Evolutionary conservation across 306 rosid species (phyloP), one percentile per base, ranked within the genome.

Genomic region (Medicago ruthenica): DNA sequence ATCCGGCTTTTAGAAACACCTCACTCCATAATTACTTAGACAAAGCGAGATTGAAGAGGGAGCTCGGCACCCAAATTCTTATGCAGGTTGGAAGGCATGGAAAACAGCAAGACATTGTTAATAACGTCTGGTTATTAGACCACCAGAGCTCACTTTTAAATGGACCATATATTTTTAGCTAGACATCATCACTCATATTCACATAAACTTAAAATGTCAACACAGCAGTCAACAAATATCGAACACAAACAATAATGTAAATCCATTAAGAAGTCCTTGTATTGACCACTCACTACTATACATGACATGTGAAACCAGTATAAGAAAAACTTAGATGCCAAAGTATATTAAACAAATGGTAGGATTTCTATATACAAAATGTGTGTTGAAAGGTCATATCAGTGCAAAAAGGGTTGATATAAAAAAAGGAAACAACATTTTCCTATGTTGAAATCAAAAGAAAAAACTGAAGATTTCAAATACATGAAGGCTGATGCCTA

Each of bases 381-480:
- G 82, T 39, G 60, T 82, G 39, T 45, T 45, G 40, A 79, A 77
- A 77, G 67, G 18, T 45, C 74, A 31, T 77, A 39, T 51, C 72
- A 60, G 53, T 57, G 50, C 27, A 73, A 44, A 67, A 61, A 58
- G 39, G 54, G 45, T 7, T 63, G 36, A 59, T 67, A 24, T 15
- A 69, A 47, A 31, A 21, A n/a, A 39, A 53, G 42, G 36, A 45
- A 36, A 53, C 17, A 17, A 40, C 20, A 64, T 45, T 54, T 34
- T 79, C 60, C 64, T 10, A 62, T 44, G 47, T 41, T 14, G 12
- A 41, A 75, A 69, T 36, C 11, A 2, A n/a, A 70, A 41, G 36
- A 15, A 69, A 50, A 62, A 55, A 27, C 7, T 17, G 15, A 37
- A 7, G 11, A 57, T 24, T 64, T 64, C 61, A 9, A 63, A 59